These are phyloP conservation scores for Calocera viscosa DNA, from an alignment of 768 basidiomycete genomes.

Conservation along the genomic window DNA sequence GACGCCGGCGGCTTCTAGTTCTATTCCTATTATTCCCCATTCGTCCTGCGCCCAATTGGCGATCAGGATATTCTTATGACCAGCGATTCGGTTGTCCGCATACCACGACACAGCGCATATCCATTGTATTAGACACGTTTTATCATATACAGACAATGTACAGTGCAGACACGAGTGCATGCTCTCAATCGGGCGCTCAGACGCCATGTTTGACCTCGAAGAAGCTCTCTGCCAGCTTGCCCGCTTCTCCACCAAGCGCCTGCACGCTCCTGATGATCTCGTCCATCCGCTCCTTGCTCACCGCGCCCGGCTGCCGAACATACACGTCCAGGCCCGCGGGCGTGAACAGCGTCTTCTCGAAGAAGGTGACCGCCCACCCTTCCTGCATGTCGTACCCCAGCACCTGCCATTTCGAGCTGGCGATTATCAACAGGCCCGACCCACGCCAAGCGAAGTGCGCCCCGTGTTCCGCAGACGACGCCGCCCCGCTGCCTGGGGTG, in stretches of 20 bases:
- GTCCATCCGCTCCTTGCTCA: conserved; percentile 15
- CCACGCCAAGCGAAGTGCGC: conserved; percentile 32
- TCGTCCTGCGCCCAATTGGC: neutral
- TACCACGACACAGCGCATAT: neutral
- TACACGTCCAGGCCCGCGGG: conserved; percentile 36
- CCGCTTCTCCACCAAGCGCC: conserved; percentile 21
- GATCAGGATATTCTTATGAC: neutral
- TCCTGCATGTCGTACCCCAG: conserved; percentile 24
- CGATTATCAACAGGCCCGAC: conserved; percentile 28
- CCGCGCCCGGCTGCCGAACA: conserved; percentile 16
- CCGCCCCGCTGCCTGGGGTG: neutral
- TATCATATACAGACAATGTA: neutral
- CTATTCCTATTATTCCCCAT: neutral
- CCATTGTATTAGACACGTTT: neutral
- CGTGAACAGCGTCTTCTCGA: conserved; percentile 36
- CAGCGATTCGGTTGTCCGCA: neutral
- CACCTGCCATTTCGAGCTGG: conserved; percentile 33
- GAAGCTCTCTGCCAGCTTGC: conserved; percentile 16
- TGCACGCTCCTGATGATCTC: conserved; percentile 14
- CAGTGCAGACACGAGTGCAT: neutral
- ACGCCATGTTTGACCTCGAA: conserved; percentile 16
- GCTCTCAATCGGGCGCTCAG: neutral
- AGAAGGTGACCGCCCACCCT: conserved; percentile 27
- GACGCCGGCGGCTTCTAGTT: neutral
- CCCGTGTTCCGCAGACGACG: neutral